Evolutionary conservation across 495 filamentous ascomycete genomes (phyloP).

Genomic region (Trypethelium eluteriae): DNA sequence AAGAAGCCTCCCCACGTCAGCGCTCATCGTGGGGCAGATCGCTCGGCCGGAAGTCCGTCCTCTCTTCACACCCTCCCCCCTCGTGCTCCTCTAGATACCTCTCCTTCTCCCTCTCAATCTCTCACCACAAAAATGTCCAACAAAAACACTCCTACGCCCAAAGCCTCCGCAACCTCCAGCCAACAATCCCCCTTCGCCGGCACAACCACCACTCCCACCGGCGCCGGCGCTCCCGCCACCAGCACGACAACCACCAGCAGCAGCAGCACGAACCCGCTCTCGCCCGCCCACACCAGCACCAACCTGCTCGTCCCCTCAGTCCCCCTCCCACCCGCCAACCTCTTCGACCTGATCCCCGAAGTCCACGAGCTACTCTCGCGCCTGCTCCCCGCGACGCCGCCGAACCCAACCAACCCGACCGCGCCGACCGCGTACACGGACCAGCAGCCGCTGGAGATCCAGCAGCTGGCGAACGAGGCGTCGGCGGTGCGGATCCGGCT

Average conservation of each 20-base stretch:
- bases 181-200: conserved; percentile 26
- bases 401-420: conserved; percentile 16
- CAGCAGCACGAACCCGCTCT: conserved; percentile 17
- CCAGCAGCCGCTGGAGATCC: conserved; percentile 52
- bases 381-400: conserved; percentile 46
- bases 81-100: not conserved
- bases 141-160: conserved; percentile 32
- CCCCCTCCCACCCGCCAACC: conserved; percentile 47
- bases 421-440: conserved; percentile 25
- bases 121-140: conserved; percentile 24
- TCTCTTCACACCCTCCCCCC: not conserved
- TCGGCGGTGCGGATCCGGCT: conserved; percentile 71
- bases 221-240: conserved; percentile 37
- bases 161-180: conserved; percentile 20
- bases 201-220: conserved; percentile 41
- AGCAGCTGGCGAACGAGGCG: conserved; percentile 67
- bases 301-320: conserved; percentile 47
- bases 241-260: conserved; percentile 17
- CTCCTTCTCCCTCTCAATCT: conserved; percentile 26
- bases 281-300: conserved; percentile 22
- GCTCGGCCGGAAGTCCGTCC: not conserved
- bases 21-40: conserved; percentile 6
- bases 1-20: not conserved
- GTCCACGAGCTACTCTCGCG: conserved; percentile 69
- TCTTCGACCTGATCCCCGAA: conserved; percentile 78